Percentiles rank a stretch among this genome's conserved stretches.
Conservation (phyloP, 148 eudicot species). For the Nepenthes gracilis region DNA sequence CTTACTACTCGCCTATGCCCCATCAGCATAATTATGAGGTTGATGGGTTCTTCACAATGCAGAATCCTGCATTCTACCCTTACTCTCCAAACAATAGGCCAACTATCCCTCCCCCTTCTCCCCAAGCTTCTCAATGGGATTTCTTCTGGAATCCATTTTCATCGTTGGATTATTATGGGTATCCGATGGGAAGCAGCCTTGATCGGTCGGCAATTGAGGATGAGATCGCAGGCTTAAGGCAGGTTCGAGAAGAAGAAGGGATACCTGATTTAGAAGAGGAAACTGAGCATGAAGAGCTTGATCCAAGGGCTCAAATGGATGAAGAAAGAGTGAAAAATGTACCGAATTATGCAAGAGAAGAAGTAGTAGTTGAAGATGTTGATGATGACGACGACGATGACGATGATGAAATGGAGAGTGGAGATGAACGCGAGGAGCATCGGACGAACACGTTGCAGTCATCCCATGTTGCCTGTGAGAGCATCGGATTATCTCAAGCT, state of each 20-base stretch:
- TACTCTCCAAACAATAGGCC: slow-evolving; percentile 44
- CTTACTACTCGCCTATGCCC: slow-evolving; percentile 45
- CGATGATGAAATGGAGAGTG: slow-evolving; percentile 42
- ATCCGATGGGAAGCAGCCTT: slow-evolving; percentile 51
- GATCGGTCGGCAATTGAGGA: slow-evolving; percentile 55
- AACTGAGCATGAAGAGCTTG: slow-evolving; percentile 63
- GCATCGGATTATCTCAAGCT: slow-evolving; percentile 29
- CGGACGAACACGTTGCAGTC: slow-evolving; percentile 20
- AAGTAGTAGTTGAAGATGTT: slow-evolving; percentile 67
- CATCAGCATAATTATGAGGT: slow-evolving; percentile 31
- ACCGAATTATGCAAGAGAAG: background rate
- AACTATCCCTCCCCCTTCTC: slow-evolving; percentile 56
- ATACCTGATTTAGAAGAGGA: slow-evolving; percentile 94
- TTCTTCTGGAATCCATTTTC: slow-evolving; percentile 98
- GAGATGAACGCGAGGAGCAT: slow-evolving; percentile 25
- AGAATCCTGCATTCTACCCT: slow-evolving; percentile 42
- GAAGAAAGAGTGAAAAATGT: background rate
- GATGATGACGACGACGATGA: slow-evolving; percentile 50
- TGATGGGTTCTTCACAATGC: slow-evolving; percentile 70
- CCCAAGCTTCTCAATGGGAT: slow-evolving; percentile 85
- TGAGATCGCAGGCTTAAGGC: slow-evolving; percentile 54
- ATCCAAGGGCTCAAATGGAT: slow-evolving; percentile 6
- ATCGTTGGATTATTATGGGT: slow-evolving; percentile 80
- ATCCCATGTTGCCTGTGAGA: slow-evolving; percentile 16
- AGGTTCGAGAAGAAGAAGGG: slow-evolving; percentile 95